These are phyloP conservation scores for Linaria vulgaris DNA, from an alignment of 257 asterid species.

Conservation along the genomic window DNA sequence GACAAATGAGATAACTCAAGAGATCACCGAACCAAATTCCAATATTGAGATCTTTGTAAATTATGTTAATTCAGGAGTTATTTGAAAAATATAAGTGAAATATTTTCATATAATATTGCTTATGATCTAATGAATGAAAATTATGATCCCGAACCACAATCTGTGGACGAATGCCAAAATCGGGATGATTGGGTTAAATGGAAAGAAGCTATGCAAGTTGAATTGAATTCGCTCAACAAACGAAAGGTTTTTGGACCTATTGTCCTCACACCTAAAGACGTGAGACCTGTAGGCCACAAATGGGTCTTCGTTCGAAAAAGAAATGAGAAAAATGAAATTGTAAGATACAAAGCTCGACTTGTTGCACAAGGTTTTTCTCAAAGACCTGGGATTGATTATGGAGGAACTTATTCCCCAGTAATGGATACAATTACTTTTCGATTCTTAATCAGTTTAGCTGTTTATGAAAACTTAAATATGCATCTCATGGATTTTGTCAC, in stretches of 20 bases:
- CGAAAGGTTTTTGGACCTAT: slow-evolving; percentile 15
- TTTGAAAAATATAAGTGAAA: not conserved
- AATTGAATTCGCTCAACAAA: slow-evolving; percentile 10
- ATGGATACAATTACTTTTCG: not conserved
- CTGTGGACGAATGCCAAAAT: not conserved
- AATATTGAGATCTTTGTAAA: no score
- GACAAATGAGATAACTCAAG: no score
- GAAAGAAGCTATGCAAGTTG: slow-evolving; percentile 4
- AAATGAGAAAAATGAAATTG: slow-evolving; percentile 11
- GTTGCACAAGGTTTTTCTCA: slow-evolving; percentile 1
- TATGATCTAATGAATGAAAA: not conserved
- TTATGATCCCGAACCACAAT: not conserved
- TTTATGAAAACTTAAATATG: not conserved
- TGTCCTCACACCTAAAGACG: slow-evolving; percentile 12
- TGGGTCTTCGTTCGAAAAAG: slow-evolving; percentile 16
- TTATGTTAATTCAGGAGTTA: no score
- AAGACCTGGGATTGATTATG: not conserved
- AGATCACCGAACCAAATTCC: no score
- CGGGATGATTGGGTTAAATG: slow-evolving; percentile 9
- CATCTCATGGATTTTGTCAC: not conserved
- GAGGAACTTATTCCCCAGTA: not conserved
- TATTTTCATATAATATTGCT: not conserved
- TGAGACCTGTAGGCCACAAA: slow-evolving; percentile 7
- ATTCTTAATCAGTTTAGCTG: not conserved
- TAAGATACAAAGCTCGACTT: not conserved